Evolutionary conservation across 169 alveolate genomes (phyloP).

Genomic region (Perkinsus olseni): DNA sequence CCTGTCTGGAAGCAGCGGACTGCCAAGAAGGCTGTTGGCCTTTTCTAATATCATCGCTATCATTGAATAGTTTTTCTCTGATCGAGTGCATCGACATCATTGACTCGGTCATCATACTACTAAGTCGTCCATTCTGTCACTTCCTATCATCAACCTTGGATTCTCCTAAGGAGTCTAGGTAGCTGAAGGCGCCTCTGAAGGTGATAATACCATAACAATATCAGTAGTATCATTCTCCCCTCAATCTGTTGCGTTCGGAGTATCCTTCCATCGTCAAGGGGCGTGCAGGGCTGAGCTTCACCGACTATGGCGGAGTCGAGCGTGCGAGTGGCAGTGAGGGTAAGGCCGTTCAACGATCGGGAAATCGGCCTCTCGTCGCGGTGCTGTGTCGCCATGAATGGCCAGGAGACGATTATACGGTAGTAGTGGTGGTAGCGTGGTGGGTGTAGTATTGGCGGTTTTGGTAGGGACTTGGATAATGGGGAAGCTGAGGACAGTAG

Average conservation of each 20-base stretch:
- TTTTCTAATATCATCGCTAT: neutral
- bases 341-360: slow-evolving; percentile 71
- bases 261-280: neutral
- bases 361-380: slow-evolving; percentile 56
- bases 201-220: no score
- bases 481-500: slow-evolving; percentile 28
- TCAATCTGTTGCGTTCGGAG: neutral
- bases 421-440: neutral
- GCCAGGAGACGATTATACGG: slow-evolving; percentile 46
- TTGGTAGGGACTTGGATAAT: slow-evolving; percentile 37
- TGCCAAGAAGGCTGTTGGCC: neutral
- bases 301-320: slow-evolving; percentile 35
- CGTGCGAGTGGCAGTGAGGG: slow-evolving; percentile 80
- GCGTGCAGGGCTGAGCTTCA: no score
- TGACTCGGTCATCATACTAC: no score
- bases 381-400: slow-evolving; percentile 68
- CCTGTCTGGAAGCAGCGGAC: neutral
- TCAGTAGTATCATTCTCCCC: neutral
- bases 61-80: neutral
- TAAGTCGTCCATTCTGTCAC: no score
- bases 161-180: no score
- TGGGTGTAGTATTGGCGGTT: neutral
- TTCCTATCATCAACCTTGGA: no score
- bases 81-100: no score
- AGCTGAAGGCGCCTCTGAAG: no score